These are phyloP conservation scores for Nephelium lappaceum DNA, from an alignment of 345 rosid genomes.

Conservation along the genomic window DNA sequence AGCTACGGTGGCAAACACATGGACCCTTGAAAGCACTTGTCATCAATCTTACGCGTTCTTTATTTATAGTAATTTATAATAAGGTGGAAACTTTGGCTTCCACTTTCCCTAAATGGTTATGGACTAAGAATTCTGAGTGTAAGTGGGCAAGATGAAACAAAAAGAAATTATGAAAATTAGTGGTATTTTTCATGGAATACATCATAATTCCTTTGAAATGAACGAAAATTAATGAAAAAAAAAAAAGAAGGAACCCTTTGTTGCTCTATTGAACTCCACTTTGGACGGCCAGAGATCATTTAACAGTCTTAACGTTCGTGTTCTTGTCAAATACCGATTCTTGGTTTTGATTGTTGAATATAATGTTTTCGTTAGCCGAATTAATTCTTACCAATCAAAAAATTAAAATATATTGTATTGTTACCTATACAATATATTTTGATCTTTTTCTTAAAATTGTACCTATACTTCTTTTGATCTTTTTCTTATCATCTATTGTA, in stretches of 20 bases:
- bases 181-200: conserved; percentile 13
- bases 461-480: too few relatives aligned
- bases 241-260: not conserved
- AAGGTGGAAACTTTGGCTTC: conserved; percentile 23
- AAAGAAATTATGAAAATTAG: conserved; percentile 12
- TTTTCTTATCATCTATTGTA: too few relatives aligned
- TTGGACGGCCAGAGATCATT: conserved; percentile 32
- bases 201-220: conserved; percentile 30
- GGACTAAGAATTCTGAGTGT: conserved; percentile 50
- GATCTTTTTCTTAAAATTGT: too few relatives aligned
- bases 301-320: not conserved
- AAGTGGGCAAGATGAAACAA: conserved; percentile 20
- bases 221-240: not conserved
- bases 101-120: conserved; percentile 70
- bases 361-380: not conserved
- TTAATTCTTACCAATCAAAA: not conserved
- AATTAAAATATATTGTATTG: too few relatives aligned
- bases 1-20: conserved; percentile 55
- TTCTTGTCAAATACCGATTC: not conserved
- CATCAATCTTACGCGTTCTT: conserved; percentile 19
- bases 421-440: too few relatives aligned
- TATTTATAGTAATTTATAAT: conserved; percentile 17
- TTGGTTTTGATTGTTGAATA: not conserved
- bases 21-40: conserved; percentile 40
- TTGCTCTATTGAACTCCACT: conserved; percentile 25